phyloP scores from a whole-genome alignment of 495 filamentous ascomycete genomes.

The Usnea hakonensis region DNA sequence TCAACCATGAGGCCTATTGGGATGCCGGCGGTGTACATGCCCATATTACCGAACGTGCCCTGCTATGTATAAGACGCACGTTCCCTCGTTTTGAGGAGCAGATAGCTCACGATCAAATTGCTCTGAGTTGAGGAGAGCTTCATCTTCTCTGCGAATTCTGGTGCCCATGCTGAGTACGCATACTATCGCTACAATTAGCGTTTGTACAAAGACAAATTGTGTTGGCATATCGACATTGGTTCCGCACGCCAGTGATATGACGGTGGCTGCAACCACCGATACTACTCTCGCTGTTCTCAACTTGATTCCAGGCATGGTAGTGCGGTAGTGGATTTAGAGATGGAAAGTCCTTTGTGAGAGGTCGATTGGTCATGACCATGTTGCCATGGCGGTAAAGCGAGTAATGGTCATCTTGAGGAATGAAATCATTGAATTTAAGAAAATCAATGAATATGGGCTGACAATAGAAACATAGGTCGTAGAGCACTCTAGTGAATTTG shows the following conservation, averaged over 20 bases:
- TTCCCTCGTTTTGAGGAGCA: constrained; percentile 9
- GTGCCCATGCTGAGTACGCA: constrained; percentile 97
- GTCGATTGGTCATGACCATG: not conserved
- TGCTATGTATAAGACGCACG: constrained; percentile 30
- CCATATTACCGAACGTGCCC: constrained; percentile 85
- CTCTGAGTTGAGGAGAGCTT: constrained; percentile 80
- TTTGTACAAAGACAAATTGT: not conserved
- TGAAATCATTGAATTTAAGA: not conserved
- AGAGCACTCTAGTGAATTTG: not conserved
- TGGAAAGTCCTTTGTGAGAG: not conserved
- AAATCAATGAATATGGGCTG: not conserved
- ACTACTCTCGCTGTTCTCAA: constrained; percentile 44
- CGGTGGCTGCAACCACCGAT: constrained; percentile 76
- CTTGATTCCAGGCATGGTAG: constrained; percentile 17
- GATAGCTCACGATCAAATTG: constrained; percentile 68
- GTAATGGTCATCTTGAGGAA: no score
- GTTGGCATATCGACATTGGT: constrained; percentile 55
- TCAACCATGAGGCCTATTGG: constrained; percentile 86
- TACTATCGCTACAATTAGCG: constrained; percentile 50
- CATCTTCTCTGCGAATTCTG: constrained; percentile 81
- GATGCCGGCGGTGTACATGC: constrained; percentile 89
- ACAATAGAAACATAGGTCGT: not conserved
- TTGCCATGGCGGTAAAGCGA: not conserved
- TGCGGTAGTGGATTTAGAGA: not conserved
- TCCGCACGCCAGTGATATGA: constrained; percentile 81